Conservation (phyloP, 116 monocot species). For the Trichopus zeylanicus region DNA sequence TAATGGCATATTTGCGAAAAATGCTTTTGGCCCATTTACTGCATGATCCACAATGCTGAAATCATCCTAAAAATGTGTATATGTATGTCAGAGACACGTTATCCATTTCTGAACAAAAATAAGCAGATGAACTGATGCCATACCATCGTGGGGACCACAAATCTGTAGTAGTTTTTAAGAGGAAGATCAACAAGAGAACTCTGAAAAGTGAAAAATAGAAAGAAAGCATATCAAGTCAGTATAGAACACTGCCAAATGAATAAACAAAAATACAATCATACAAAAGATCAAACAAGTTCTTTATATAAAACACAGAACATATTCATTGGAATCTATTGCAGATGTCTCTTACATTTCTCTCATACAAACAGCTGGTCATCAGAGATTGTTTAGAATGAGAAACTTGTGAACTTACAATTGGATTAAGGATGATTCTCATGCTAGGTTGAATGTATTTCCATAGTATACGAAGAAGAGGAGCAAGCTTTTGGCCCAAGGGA, state of each 20-base stretch:
- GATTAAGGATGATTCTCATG: constrained; percentile 96
- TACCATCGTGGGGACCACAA: constrained; percentile 77
- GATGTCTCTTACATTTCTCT: no score
- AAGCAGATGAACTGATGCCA: background rate
- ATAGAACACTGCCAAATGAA: background rate
- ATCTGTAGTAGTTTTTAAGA: constrained; percentile 96
- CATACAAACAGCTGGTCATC: no score
- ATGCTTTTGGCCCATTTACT: constrained; percentile 78
- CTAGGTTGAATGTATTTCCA: constrained; percentile 74
- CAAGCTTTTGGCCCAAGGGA: constrained; percentile 80
- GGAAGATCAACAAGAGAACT: constrained; percentile 97
- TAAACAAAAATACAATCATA: background rate
- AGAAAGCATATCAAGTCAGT: background rate
- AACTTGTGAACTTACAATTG: constrained; percentile 56
- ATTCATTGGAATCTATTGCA: no score
- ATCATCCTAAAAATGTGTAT: constrained; percentile 84
- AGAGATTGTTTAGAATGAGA: background rate
- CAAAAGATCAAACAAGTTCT: background rate
- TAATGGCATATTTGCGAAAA: constrained; percentile 91
- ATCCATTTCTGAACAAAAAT: background rate
- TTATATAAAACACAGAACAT: no score
- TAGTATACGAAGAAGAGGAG: constrained; percentile 78
- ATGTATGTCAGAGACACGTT: no score
- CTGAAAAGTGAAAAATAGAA: constrained; percentile 41
- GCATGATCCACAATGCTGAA: constrained; percentile 65